Evolutionary conservation across 1,139 yeast species (phyloP).

Genomic region (Ogataea hybrid): DNA sequence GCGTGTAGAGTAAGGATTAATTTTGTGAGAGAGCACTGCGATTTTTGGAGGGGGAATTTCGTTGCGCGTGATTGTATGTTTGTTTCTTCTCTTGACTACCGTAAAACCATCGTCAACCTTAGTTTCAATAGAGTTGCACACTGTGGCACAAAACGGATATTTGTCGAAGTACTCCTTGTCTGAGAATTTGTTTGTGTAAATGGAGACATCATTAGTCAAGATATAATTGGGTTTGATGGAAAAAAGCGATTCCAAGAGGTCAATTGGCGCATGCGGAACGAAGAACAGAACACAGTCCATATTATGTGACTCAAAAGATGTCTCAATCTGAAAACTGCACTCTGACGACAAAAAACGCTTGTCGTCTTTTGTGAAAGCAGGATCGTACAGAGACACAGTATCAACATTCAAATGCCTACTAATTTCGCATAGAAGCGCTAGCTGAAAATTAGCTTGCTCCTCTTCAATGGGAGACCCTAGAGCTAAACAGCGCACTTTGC

Average conservation of each 20-base stretch:
- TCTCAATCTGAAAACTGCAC: constrained; percentile 30
- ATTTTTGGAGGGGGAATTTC: background rate
- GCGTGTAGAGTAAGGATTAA: constrained; percentile 12
- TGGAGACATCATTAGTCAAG: constrained; percentile 45
- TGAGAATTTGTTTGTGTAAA: constrained; percentile 44
- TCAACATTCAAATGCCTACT: constrained; percentile 11
- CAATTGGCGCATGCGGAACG: constrained; percentile 54
- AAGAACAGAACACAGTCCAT: constrained; percentile 33
- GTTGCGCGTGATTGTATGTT: background rate
- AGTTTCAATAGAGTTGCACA: constrained; percentile 16
- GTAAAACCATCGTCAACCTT: constrained; percentile 34
- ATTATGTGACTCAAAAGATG: constrained; percentile 11
- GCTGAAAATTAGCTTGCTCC: constrained; percentile 28
- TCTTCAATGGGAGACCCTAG: constrained; percentile 30
- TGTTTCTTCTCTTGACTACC: constrained; percentile 28
- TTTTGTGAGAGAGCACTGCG: constrained; percentile 5
- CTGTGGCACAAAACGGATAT: constrained; percentile 39
- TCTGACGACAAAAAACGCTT: constrained; percentile 27
- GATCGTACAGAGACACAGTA: constrained; percentile 45
- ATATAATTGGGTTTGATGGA: constrained; percentile 36
- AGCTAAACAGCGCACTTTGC: constrained; percentile 30
- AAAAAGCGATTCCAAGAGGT: constrained; percentile 40
- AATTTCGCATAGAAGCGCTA: constrained; percentile 25
- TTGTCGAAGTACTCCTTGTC: constrained; percentile 36
- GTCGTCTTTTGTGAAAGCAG: constrained; percentile 42